Base-by-base conservation (phyloP, 805 yeast species). In the Teunomyces stri region DNA sequence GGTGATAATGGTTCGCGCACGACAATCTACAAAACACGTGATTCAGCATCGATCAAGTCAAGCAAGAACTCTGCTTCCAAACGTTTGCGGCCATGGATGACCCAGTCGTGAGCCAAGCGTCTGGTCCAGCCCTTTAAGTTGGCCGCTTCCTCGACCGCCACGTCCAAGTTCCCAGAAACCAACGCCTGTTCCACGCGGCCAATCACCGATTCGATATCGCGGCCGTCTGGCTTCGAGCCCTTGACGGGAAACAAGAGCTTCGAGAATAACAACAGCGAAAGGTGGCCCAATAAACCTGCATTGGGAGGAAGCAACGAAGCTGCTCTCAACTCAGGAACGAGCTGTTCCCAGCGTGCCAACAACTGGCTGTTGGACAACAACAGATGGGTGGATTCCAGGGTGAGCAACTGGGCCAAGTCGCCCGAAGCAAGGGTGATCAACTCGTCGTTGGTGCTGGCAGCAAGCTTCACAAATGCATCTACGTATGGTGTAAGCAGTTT, bases 251-350 rank as follows among this genome's bases (percentile, higher is more conserved):
- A 77, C 59, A 92, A 76, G 51, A 91, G 76, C 57, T 79, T 80
- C 30, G 96, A 85, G 62, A 91, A 87, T 6, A 89, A 47, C 54
- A 78, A 75, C 13, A 98, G 91, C 5, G 95, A 79, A 37, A 90
- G 65, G 67, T 94, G 97, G 27, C 97, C 98, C 57, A 92, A 79
- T 46, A 94, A 79, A 61, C 99, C 99, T 21, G 99, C 96, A 61
- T 92, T 88, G 57, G 95, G 96, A 46, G 98, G 97, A 51, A 91
- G 79, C 57, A 94, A 72, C 4, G 97, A 83, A 6, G 95, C 91
- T 27, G 89, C 81, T 66, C 96, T 84, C 62, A 94, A 80, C 69
- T 92, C 96, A 12, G 95, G 94, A 18, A 79, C 84, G 50, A 94
- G 76, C 45, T 84, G 71, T 53, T 82, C 80, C 88, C 96, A 89